A percentile compares a stretch with the other conserved stretches of the same genome.
phyloP scores from a whole-genome alignment of 177 flowering plant species.

The Vitis hybrid region DNA sequence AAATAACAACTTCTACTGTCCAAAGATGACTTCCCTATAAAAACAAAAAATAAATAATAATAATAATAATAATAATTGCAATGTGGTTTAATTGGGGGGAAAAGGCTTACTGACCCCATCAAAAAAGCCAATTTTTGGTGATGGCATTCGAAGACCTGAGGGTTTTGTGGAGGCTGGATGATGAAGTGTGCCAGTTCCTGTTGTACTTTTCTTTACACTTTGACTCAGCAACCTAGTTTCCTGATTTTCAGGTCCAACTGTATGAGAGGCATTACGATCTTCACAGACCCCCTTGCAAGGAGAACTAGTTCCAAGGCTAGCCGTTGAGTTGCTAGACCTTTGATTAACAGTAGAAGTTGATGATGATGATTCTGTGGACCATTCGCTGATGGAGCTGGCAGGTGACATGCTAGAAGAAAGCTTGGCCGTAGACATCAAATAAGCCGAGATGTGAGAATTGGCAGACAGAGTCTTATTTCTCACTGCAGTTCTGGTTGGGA shows the following conservation, averaged over 20 bases:
- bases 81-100: background rate
- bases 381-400: conserved; percentile 66
- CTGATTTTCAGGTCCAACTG: conserved; percentile 14
- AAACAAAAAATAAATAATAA: too few species aligned
- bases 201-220: conserved; percentile 18
- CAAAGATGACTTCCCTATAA: background rate
- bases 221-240: conserved; percentile 13
- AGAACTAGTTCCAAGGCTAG: conserved; percentile 25
- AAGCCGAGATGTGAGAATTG: conserved; percentile 33
- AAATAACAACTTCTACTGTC: background rate
- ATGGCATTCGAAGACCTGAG: conserved; percentile 82
- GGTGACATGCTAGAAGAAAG: conserved; percentile 50
- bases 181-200: conserved; percentile 17
- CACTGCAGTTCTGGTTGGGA: conserved; percentile 27
- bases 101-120: conserved; percentile 62
- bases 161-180: conserved; percentile 41
- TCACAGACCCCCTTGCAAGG: conserved; percentile 15
- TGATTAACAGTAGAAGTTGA: conserved; percentile 49
- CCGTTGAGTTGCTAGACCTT: conserved; percentile 29
- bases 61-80: too few species aligned
- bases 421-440: conserved; percentile 36
- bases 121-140: conserved; percentile 88
- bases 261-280: conserved; percentile 17
- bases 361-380: conserved; percentile 64
- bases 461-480: conserved; percentile 30